Conservation (phyloP, 805 yeast genomes). For the Lipomyces starkeyi region DNA sequence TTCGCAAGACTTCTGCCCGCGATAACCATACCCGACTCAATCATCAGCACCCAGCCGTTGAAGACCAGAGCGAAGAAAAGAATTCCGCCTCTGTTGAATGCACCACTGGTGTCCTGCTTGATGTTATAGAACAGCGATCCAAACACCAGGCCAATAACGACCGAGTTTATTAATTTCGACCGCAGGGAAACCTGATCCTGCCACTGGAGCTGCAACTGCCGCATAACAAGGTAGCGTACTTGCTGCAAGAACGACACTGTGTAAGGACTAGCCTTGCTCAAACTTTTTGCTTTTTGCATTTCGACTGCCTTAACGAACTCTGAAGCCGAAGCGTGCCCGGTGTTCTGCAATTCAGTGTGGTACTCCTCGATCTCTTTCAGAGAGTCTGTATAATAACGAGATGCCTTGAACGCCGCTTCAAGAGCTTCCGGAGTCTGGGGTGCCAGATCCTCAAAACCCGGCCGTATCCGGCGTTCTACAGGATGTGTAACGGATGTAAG, state of each 20-base stretch:
- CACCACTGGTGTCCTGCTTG: slow-evolving; percentile 53
- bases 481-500: slow-evolving; percentile 62
- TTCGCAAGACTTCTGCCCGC: slow-evolving; percentile 64
- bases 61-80: slow-evolving; percentile 61
- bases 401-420: slow-evolving; percentile 56
- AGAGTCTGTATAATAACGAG: slow-evolving; percentile 52
- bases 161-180: slow-evolving; percentile 39
- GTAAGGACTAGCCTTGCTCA: slow-evolving; percentile 26
- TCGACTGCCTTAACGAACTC: slow-evolving; percentile 28
- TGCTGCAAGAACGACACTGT: slow-evolving; percentile 37
- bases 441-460: slow-evolving; percentile 54
- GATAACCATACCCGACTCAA: slow-evolving; percentile 58
- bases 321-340: slow-evolving; percentile 26
- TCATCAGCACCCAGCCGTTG: slow-evolving; percentile 62
- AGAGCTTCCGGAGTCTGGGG: slow-evolving; percentile 58
- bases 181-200: slow-evolving; percentile 34
- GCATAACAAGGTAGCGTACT: slow-evolving; percentile 22
- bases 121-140: slow-evolving; percentile 60
- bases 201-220: slow-evolving; percentile 36
- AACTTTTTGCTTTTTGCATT: slow-evolving; percentile 10
- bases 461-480: slow-evolving; percentile 52
- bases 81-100: slow-evolving; percentile 60
- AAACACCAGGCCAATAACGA: slow-evolving; percentile 60
- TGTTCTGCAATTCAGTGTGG: slow-evolving; percentile 24
- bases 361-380: slow-evolving; percentile 53